A percentile compares a stretch with the other conserved stretches of the same genome.
Evolutionary conservation across 345 rosid genomes (phyloP).

Genomic region (Triadica sebifera): DNA sequence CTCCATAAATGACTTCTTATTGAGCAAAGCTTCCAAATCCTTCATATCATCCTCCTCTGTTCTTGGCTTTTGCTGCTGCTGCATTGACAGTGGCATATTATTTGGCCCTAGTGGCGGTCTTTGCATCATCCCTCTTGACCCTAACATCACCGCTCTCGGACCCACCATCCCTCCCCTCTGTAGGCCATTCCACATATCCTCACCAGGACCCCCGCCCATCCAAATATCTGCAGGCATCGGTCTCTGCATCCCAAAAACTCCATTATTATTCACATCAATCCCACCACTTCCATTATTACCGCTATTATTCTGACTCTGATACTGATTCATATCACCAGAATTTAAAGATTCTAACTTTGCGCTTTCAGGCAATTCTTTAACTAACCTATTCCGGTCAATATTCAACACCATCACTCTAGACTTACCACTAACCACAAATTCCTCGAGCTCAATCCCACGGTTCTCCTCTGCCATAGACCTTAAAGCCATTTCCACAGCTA

Average conservation of each 20-base stretch:
- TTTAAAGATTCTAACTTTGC: slow-evolving; percentile 35
- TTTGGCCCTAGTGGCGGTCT: slow-evolving; percentile 43
- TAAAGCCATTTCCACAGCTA: slow-evolving; percentile 80
- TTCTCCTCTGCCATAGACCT: slow-evolving; percentile 85
- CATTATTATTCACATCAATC: slow-evolving; percentile 29
- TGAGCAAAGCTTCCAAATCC: slow-evolving; percentile 83
- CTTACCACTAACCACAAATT: slow-evolving; percentile 80
- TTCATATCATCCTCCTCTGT: slow-evolving; percentile 85
- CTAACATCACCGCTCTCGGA: slow-evolving; percentile 46
- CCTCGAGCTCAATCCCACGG: slow-evolving; percentile 75
- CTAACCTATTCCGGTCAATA: slow-evolving; percentile 68
- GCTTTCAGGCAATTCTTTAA: slow-evolving; percentile 76
- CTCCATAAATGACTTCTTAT: slow-evolving; percentile 85
- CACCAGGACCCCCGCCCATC: slow-evolving; percentile 40
- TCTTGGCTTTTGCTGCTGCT: slow-evolving; percentile 44
- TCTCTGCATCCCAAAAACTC: slow-evolving; percentile 33
- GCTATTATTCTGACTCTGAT: slow-evolving; percentile 8
- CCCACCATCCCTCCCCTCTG: slow-evolving; percentile 56
- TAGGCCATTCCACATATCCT: slow-evolving; percentile 37
- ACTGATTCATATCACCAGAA: slow-evolving; percentile 22
- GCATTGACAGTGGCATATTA: slow-evolving; percentile 21
- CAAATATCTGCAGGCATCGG: slow-evolving; percentile 57
- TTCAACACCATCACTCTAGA: slow-evolving; percentile 74
- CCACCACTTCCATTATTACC: slow-evolving; percentile 13
- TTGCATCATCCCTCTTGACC: slow-evolving; percentile 40